Evolutionary conservation across 2,329 filamentous ascomycete genomes (phyloP), one percentile per base, ranked within the genome.

Genomic region (Aspergillus nomiae): DNA sequence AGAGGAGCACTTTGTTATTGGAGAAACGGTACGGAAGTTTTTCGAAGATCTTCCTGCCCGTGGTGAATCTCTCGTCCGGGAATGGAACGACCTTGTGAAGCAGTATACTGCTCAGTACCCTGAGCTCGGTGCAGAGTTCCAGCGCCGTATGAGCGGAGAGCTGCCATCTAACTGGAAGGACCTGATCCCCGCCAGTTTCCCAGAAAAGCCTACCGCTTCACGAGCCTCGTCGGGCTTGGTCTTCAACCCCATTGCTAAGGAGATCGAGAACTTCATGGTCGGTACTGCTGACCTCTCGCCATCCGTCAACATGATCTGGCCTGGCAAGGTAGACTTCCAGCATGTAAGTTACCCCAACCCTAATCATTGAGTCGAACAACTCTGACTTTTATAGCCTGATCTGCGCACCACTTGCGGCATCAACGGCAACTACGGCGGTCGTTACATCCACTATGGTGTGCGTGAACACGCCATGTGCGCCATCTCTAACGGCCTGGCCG

Each of bases 401-500:
- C 64, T 65, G 19, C 50, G 41, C 51, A 54, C 51, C 10, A 54
- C 51, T 14, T 54, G 51, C 30, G 32, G 32, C 30, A 54, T 54
- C 2, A 54, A 54, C 51, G 51, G 51, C 28, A 36, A 54, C 51
- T 54, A 54, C 30, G 32, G 30, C 30, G 81, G 81, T 26, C 78
- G 81, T 9, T 82, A 82, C 65, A 78, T 88, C 65, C 86, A 86
- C 72, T 88, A 82, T 71, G 86, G 86, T 45, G 83, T 89, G 59
- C 83, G 86, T 6, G 86, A 88, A 67, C 86, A 88, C 69, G 86
- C 86, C 60, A 89, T 89, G 87, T 81, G 81, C 2, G 91, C 91
- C 75, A 92, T 96, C 82, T 91, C 96, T 84, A 97, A 97, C 70
- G 87, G 87, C 3, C 74, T 89, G 4, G 86, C 87, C 0, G 87